Conservation (phyloP, 2,329 filamentous ascomycete genomes). For the Dothistroma pini region DNA sequence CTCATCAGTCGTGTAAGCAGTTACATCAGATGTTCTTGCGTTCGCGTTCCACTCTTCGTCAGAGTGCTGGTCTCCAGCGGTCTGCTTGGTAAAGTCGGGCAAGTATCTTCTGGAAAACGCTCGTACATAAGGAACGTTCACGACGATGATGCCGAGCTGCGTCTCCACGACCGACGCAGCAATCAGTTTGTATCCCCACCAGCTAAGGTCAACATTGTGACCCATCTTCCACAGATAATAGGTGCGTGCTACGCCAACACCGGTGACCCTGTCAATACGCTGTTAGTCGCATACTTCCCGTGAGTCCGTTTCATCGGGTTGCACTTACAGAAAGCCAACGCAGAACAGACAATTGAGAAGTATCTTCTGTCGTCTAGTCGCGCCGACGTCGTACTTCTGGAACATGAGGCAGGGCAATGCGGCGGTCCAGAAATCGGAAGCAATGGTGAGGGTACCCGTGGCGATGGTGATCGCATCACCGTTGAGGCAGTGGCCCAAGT, state of each 20-base stretch:
- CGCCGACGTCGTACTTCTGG: constrained; percentile 15
- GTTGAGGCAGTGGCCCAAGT: constrained; percentile 15
- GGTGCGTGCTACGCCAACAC: constrained; percentile 23
- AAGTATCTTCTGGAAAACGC: constrained; percentile 16
- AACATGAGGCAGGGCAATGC: constrained; percentile 24
- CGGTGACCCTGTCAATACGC: constrained; percentile 14
- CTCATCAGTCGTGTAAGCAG: constrained; percentile 2
- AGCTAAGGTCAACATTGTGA: constrained; percentile 14
- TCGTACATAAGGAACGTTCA: constrained; percentile 22
- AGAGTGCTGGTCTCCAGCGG: not conserved
- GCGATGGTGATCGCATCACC: constrained; percentile 9
- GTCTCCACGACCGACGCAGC: constrained; percentile 21
- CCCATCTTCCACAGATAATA: constrained; percentile 22
- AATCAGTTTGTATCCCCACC: constrained; percentile 23
- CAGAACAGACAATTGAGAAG: constrained; percentile 25
- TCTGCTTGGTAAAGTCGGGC: not conserved
- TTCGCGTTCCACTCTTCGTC: not conserved
- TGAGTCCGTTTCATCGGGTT: not conserved
- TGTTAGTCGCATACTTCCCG: not conserved
- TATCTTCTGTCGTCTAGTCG: constrained; percentile 20
- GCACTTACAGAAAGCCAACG: constrained; percentile 18
- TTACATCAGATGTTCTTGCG: not conserved
- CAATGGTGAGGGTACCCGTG: constrained; percentile 21
- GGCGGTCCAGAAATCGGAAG: constrained; percentile 27
- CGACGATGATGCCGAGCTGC: constrained; percentile 25